Percentiles rank a stretch among this genome's conserved stretches.
Evolutionary conservation across 179 eudicot genomes (phyloP).

Genomic region (Drosera spatulata): DNA sequence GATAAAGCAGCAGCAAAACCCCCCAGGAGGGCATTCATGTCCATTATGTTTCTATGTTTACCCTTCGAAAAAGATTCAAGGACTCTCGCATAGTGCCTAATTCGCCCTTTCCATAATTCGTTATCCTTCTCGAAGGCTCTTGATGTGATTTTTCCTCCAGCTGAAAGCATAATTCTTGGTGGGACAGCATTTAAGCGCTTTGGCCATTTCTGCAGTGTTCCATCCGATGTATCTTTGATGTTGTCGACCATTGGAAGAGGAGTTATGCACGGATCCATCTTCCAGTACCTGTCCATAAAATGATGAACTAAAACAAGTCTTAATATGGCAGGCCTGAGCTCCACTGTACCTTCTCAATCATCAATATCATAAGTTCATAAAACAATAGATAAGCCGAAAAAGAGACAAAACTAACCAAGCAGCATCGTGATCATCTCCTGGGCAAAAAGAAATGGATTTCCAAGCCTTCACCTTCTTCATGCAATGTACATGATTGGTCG

Average conservation of each 20-base stretch:
- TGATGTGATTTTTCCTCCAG: constrained; percentile 10
- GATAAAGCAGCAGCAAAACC: constrained; percentile 59
- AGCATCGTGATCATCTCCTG: constrained; percentile 29
- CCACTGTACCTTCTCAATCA: not conserved
- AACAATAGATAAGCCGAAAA: not conserved
- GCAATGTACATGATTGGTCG: constrained; percentile 54
- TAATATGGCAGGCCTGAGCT: not conserved
- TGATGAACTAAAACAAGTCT: not conserved
- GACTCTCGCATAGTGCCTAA: constrained; percentile 32
- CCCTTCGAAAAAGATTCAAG: constrained; percentile 24
- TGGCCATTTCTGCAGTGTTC: constrained; percentile 52
- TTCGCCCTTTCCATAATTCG: constrained; percentile 40
- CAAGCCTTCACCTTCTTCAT: constrained; percentile 22
- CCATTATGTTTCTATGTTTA: constrained; percentile 46
- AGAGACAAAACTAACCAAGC: constrained; percentile 38
- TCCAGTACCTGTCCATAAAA: constrained; percentile 29
- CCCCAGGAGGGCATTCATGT: constrained; percentile 69
- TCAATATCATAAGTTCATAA: too few species aligned
- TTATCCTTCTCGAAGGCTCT: constrained; percentile 29
- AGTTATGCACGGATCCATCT: constrained; percentile 47
- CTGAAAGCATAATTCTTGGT: constrained; percentile 26
- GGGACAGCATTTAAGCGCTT: constrained; percentile 37
- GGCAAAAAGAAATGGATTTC: constrained; percentile 33
- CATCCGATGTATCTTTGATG: constrained; percentile 32
- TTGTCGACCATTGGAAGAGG: constrained; percentile 36